Percentiles rank a stretch among this genome's conserved stretches.
Evolutionary conservation across 139 green algal species (phyloP).

Genomic region (Choricystis sp.): DNA sequence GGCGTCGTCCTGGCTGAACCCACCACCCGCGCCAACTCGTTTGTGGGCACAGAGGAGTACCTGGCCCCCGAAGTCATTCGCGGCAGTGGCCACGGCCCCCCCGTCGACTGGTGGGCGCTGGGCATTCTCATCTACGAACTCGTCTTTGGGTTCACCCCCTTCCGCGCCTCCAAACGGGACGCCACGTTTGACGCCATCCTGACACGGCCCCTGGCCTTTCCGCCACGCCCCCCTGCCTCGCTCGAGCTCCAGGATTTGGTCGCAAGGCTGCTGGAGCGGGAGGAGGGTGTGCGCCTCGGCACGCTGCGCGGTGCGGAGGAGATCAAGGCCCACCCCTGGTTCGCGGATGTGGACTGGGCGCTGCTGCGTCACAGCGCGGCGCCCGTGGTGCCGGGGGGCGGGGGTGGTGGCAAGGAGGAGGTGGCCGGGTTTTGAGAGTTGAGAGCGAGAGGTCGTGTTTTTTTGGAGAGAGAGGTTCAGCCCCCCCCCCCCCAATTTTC

Average conservation of each 20-base stretch:
- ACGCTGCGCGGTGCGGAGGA: constrained; percentile 67
- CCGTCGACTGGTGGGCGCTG: constrained; percentile 77
- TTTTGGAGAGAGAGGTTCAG: too few species aligned
- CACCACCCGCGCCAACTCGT: constrained; percentile 72
- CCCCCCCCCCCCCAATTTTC: too few species aligned
- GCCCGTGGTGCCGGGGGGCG: constrained; percentile 12
- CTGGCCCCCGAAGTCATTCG: constrained; percentile 53
- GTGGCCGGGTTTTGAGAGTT: not conserved
- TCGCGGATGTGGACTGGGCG: constrained; percentile 68
- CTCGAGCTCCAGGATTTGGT: constrained; percentile 52
- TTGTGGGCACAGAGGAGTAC: constrained; percentile 78
- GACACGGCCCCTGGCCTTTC: constrained; percentile 65
- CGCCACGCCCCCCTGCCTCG: constrained; percentile 31
- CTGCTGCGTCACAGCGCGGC: constrained; percentile 46
- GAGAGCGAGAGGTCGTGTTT: not conserved
- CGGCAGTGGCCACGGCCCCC: constrained; percentile 37
- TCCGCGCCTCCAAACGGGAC: constrained; percentile 51
- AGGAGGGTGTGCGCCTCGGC: constrained; percentile 42
- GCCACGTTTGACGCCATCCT: constrained; percentile 93
- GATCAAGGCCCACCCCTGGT: constrained; percentile 87
- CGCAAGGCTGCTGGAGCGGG: constrained; percentile 46
- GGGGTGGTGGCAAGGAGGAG: not conserved
- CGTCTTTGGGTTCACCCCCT: constrained; percentile 69
- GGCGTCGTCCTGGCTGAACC: constrained; percentile 62
- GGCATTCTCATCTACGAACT: constrained; percentile 96